A percentile compares a stretch with the other conserved stretches of the same genome.
Evolutionary conservation across 768 basidiomycete genomes (phyloP).

Genomic region (Dentipellis sp.): DNA sequence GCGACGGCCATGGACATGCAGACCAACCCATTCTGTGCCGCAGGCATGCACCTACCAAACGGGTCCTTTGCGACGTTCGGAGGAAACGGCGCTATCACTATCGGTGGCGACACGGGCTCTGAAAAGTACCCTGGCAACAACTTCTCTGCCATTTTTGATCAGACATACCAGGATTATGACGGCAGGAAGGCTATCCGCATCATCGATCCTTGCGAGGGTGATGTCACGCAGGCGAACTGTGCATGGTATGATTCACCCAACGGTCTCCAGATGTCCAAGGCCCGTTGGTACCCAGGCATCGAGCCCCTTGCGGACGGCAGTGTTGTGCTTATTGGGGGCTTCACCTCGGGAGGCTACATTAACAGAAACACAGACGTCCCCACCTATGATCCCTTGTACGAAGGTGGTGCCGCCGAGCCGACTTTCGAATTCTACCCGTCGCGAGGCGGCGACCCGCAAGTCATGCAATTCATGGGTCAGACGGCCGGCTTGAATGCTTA

Average conservation of each 20-base stretch:
- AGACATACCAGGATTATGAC: constrained; percentile 71
- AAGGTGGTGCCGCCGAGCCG: constrained; percentile 70
- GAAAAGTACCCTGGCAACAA: constrained; percentile 32
- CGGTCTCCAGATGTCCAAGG: constrained; percentile 53
- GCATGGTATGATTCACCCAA: constrained; percentile 66
- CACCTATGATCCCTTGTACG: constrained; percentile 48
- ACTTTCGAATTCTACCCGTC: constrained; percentile 80
- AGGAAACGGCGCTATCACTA: constrained; percentile 68
- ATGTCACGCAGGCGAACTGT: constrained; percentile 40
- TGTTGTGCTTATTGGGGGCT: constrained; percentile 75
- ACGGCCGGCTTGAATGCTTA: constrained; percentile 77
- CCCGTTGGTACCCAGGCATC: constrained; percentile 73
- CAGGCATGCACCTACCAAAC: constrained; percentile 75
- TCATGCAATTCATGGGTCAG: constrained; percentile 57
- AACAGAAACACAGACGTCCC: constrained; percentile 65
- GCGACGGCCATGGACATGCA: constrained; percentile 59
- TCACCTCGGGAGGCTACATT: constrained; percentile 69
- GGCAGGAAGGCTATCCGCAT: constrained; percentile 75
- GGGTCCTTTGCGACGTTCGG: constrained; percentile 70
- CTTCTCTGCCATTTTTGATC: constrained; percentile 43
- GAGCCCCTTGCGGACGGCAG: constrained; percentile 71
- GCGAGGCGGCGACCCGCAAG: constrained; percentile 33
- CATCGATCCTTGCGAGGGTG: constrained; percentile 60
- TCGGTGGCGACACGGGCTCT: constrained; percentile 33
- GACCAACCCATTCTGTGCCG: constrained; percentile 79